Base-by-base conservation (phyloP, 169 alveolate species). In the Cryptosporidium parvum region DNA sequence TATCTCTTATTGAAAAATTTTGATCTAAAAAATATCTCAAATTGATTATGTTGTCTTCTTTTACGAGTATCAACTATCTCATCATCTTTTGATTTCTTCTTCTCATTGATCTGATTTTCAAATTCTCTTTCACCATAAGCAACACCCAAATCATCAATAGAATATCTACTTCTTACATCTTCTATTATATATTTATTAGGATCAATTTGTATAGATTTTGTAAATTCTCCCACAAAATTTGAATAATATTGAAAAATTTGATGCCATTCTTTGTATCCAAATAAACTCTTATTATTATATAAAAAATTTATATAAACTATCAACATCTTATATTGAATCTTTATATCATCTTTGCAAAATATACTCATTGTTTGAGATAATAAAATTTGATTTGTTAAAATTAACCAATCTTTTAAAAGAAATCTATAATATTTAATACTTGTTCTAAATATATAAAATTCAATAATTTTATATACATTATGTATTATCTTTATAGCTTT, bases 401-500 rank as follows among this genome's bases (percentile, higher is more conserved):
- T 18, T 42, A 73, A 59, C 86, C 86, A 73, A 26, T 71, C 69
- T 26, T 33, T 73, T 6, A 53, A 37, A 31, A 73, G 62, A n/a
- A 37, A 52, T 56, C 56, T 73, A 12, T 52, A 8, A 14, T 21
- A 4, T 8, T 59, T 73, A 31, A 73, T 73, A 58, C 53, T 73
- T 21, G 48, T 52, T 10, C n/a, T 33, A 58, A 53, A 59, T 14
- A 73, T 73, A 42, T 73, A 53, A 59, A 52, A 73, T 9, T 73
- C 86, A 8, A 73, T n/a, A 10, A 73, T 73, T 23, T 56, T 73
- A 16, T 73, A 73, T 18, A 73, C 18, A 56, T 73, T 73, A n/a
- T 73, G 68, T 37, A 51, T 53, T 29, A 52, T 56, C 10, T 21
- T 58, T 31, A 73, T 73, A 31, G 21, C 35, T 31, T 35, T 73